Evolutionary conservation across 306 rosid species (phyloP).

Genomic region (Cicer arietinum): DNA sequence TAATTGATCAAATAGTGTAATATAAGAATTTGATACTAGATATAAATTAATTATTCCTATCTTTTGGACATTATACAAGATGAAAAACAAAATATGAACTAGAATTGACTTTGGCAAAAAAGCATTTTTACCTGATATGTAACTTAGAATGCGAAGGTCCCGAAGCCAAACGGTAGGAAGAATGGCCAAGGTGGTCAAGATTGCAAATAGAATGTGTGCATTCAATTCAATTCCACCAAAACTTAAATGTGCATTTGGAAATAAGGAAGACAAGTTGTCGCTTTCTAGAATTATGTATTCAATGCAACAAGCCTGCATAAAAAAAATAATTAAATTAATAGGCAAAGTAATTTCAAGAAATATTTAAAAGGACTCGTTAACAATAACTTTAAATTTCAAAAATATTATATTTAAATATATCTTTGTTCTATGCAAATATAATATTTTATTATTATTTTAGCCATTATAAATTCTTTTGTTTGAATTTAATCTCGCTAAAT

Average conservation of each 20-base stretch:
- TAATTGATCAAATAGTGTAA: no score
- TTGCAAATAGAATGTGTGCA: constrained; percentile 69
- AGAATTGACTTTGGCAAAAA: background rate
- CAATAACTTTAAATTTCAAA: no score
- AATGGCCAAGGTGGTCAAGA: constrained; percentile 72
- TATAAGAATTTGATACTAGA: no score
- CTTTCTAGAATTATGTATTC: constrained; percentile 92
- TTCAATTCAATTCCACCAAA: constrained; percentile 61
- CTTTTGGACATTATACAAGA: no score
- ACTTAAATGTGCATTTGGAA: constrained; percentile 74
- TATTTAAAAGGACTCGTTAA: no score
- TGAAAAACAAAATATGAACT: background rate
- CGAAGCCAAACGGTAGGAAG: constrained; percentile 95
- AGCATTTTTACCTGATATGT: constrained; percentile 69
- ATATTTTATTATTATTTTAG: no score
- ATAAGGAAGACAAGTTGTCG: constrained; percentile 84
- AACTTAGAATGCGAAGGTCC: constrained; percentile 86
- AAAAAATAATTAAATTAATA: background rate
- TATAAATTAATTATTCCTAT: no score
- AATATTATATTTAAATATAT: no score
- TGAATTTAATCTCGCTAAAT: no score
- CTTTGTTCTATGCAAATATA: no score
- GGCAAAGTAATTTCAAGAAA: no score
- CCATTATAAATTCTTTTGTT: no score
- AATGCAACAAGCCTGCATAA: constrained; percentile 83